phyloP scores from a whole-genome alignment of 495 filamentous ascomycete genomes.

The Choiromyces venosus region DNA sequence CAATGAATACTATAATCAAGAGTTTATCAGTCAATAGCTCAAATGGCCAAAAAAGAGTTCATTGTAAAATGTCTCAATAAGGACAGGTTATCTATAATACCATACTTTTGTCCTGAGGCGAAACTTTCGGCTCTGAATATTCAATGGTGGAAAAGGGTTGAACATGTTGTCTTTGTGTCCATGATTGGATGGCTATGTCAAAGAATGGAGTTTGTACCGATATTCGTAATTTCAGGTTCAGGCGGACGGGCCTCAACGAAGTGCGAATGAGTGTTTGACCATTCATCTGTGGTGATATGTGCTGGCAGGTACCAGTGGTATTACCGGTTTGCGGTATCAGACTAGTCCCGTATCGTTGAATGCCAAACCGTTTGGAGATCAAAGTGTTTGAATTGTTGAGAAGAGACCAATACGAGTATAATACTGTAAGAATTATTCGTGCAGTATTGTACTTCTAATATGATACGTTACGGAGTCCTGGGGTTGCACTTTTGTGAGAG shows the following conservation, averaged over 20 bases:
- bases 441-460: background rate
- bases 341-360: background rate
- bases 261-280: background rate
- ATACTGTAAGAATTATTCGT: background rate
- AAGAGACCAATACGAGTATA: background rate
- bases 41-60: background rate
- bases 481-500: background rate
- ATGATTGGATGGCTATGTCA: background rate
- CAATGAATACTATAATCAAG: constrained; percentile 30
- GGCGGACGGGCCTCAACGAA: background rate
- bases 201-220: background rate
- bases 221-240: background rate
- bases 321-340: background rate
- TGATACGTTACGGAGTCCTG: background rate
- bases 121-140: constrained; percentile 27
- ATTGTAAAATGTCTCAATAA: background rate
- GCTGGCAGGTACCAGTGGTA: background rate
- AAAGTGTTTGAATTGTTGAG: background rate
- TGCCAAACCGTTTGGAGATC: background rate
- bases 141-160: constrained; percentile 14
- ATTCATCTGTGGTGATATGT: background rate
- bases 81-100: background rate
- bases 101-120: constrained; percentile 25
- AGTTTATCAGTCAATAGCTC: constrained; percentile 3
- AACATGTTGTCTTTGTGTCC: background rate